Percentiles rank a stretch among this genome's conserved stretches.
Conservation (phyloP, 805 yeast genomes). For the Candida yuanshanica region DNA sequence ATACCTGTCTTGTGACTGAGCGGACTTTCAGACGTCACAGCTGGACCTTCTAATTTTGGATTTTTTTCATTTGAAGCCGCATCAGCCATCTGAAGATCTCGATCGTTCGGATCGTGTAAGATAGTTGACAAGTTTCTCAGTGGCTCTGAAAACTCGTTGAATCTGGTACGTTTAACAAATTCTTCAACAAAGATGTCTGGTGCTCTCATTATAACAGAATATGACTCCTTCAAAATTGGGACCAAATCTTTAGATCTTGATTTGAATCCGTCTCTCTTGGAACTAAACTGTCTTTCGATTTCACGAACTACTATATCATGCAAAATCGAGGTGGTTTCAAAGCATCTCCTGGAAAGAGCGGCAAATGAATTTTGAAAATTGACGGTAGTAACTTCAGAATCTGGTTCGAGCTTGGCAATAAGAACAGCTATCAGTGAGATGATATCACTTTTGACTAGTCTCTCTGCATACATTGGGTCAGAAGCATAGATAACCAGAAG, state of each 20-base stretch:
- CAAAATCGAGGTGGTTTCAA: constrained; percentile 54
- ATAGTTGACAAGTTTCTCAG: constrained; percentile 22
- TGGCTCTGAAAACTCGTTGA: constrained; percentile 40
- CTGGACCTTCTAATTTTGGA: constrained; percentile 2
- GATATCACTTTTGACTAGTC: constrained; percentile 42
- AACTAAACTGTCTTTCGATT: constrained; percentile 37
- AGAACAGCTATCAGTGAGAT: constrained; percentile 26
- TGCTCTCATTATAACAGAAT: constrained; percentile 40
- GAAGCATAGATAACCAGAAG: constrained; percentile 49
- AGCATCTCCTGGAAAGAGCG: constrained; percentile 58
- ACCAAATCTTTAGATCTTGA: constrained; percentile 40
- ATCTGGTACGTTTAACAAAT: constrained; percentile 35
- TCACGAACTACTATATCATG: constrained; percentile 46
- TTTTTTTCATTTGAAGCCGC: constrained; percentile 13
- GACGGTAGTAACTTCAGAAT: constrained; percentile 28
- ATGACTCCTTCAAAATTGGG: constrained; percentile 42
- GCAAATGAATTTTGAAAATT: constrained; percentile 44
- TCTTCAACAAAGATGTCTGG: constrained; percentile 44
- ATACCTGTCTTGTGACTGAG: constrained; percentile 44
- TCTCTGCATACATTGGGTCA: constrained; percentile 32
- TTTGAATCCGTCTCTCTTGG: constrained; percentile 23
- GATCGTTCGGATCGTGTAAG: constrained; percentile 14
- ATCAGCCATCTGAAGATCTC: constrained; percentile 20
- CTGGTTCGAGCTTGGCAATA: constrained; percentile 36
- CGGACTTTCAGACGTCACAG: constrained; percentile 3